Conservation (phyloP, 345 rosid species). For the Lepidium sativum region DNA sequence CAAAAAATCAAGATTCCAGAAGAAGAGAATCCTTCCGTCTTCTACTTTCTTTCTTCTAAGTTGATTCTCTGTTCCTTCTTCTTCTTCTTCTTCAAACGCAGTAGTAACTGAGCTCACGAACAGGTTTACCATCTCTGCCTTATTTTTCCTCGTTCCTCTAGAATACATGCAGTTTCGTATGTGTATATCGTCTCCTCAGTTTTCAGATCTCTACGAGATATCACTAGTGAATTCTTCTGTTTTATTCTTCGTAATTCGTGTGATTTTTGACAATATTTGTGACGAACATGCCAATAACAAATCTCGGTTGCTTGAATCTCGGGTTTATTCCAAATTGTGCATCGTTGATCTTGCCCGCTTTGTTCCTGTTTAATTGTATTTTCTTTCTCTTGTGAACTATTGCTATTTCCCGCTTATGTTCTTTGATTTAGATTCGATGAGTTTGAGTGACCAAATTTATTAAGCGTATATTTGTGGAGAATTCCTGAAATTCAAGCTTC, state of each 20-base stretch:
- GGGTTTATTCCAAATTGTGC: not conserved
- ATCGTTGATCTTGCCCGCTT: not conserved
- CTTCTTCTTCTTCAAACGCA: not conserved
- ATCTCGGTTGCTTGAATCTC: not conserved
- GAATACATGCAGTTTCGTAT: not conserved
- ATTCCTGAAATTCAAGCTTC: not conserved
- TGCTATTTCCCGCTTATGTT: not conserved
- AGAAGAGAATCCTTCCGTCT: not conserved
- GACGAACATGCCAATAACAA: not conserved
- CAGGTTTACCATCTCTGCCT: constrained; percentile 5
- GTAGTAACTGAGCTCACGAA: not conserved
- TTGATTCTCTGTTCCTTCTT: constrained; percentile 9
- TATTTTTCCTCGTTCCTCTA: not conserved
- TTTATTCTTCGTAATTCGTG: not conserved
- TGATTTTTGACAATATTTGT: not conserved
- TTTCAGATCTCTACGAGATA: constrained; percentile 4
- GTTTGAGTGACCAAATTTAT: not conserved
- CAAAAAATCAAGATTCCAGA: not conserved
- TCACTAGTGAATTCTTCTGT: not conserved
- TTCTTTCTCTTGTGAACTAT: not conserved
- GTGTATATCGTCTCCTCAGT: not conserved
- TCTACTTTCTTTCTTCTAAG: not conserved
- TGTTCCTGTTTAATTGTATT: not conserved
- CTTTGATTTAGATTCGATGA: not conserved
- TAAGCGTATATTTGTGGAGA: not conserved